These are phyloP conservation scores for Syncephalis fuscata DNA, from an alignment of 371 early-diverging fungal species.

Conservation along the genomic window DNA sequence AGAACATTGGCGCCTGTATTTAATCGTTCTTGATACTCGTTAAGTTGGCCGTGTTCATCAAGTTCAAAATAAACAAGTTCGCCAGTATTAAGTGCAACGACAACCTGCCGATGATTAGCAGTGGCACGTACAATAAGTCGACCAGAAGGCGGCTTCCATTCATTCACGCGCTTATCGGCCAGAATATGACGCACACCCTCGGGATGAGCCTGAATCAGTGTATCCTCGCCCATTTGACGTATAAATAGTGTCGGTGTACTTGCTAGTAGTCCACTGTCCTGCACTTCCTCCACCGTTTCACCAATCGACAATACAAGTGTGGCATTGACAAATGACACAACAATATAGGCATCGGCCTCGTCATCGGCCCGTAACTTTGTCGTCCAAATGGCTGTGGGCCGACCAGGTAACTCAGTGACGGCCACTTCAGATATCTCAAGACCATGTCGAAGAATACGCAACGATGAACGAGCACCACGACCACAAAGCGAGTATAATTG, in stretches of 20 bases:
- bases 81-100: slow-evolving; percentile 66
- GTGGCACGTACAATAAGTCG: slow-evolving; percentile 55
- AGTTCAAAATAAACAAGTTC: slow-evolving; percentile 90
- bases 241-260: slow-evolving; percentile 70
- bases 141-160: slow-evolving; percentile 82
- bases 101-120: slow-evolving; percentile 67
- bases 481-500: slow-evolving; percentile 87
- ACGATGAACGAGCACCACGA: slow-evolving; percentile 57
- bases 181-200: slow-evolving; percentile 79
- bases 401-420: slow-evolving; percentile 81
- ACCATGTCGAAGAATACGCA: slow-evolving; percentile 84
- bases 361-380: slow-evolving; percentile 41
- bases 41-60: slow-evolving; percentile 66
- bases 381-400: slow-evolving; percentile 91
- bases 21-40: slow-evolving; percentile 70
- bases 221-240: slow-evolving; percentile 72
- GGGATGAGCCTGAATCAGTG: slow-evolving; percentile 84
- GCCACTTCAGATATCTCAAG: slow-evolving; percentile 84
- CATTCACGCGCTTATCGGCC: slow-evolving; percentile 72
- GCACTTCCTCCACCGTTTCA: slow-evolving; percentile 88
- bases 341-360: slow-evolving; percentile 67
- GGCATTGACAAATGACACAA: slow-evolving; percentile 84
- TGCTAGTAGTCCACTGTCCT: slow-evolving; percentile 73
- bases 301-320: slow-evolving; percentile 87
- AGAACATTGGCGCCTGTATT: slow-evolving; percentile 55